Evolutionary conservation across 495 filamentous ascomycete species (phyloP), one percentile per base, ranked within the genome.

Genomic region (Lophium mytilinum): DNA sequence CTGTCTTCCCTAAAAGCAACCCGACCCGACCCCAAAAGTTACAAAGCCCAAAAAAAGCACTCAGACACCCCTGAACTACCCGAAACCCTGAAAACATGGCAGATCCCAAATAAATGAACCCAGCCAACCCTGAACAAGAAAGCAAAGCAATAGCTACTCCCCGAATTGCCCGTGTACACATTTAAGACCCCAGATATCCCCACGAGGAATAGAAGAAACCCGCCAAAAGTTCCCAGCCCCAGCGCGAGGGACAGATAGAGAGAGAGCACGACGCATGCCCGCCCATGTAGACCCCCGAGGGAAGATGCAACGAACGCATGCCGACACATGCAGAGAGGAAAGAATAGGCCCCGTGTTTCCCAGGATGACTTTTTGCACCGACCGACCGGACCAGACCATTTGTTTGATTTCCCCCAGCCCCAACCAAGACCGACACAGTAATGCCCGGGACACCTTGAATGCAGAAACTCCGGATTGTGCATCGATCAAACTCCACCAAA

Each of bases 371-470:
- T 53, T 63, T 61, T 62, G 53, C 52, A 64, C 60, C 61, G 50
- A 60, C 57, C 62, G 24, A 30, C 24, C 24, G 6, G 24, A 30
- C 24, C 24, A 30, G 24, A 30, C 24, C 24, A 30, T 30, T 30
- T 30, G 24, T 30, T 30, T 40, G 37, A 46, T 50, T 33, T 53
- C 37, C 55, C 62, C 49, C 59, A 52, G 63, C 58, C 54, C 63
- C 54, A 37, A 55, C 59, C 63, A 61, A 64, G 53, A 64, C 55
- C 60, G 60, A 63, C 53, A 55, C 57, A 34, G 19, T 24, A 52
- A 66, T 66, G 61, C 64, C 61, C 64, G 57, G 47, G 55, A 67
- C 64, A 67, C 64, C 64, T 58, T 33, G 61, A 64, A 67, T 67
- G 64, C 64, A 67, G 64, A 67, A 67, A 67, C 64, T 64, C 64